Conservation (phyloP, 768 basidiomycete genomes). For the Galerina sulciceps region DNA sequence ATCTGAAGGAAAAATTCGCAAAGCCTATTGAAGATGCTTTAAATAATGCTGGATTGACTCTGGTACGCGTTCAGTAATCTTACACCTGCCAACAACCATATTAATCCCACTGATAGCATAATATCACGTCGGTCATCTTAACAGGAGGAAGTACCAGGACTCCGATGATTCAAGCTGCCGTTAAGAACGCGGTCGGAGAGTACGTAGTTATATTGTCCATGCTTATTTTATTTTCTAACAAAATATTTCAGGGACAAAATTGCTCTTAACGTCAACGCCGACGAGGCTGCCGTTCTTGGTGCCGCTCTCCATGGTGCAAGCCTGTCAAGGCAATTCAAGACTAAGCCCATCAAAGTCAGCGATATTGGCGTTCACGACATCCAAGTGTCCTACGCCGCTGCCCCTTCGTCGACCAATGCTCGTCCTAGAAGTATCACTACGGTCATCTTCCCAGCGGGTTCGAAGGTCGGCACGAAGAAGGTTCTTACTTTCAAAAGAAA, state of each 20-base stretch:
- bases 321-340: slow-evolving; percentile 89
- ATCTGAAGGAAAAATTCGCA: slow-evolving; percentile 65
- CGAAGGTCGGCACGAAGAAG: slow-evolving; percentile 83
- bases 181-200: slow-evolving; percentile 81
- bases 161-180: slow-evolving; percentile 88
- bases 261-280: slow-evolving; percentile 94
- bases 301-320: slow-evolving; percentile 92
- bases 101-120: slow-evolving; percentile 48
- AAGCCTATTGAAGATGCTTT: slow-evolving; percentile 80
- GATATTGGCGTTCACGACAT: slow-evolving; percentile 80
- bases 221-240: background rate
- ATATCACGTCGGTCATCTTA: slow-evolving; percentile 90
- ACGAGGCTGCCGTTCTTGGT: slow-evolving; percentile 91
- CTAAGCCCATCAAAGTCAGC: slow-evolving; percentile 87
- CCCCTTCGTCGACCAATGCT: slow-evolving; percentile 49
- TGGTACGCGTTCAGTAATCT: slow-evolving; percentile 49
- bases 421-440: slow-evolving; percentile 75
- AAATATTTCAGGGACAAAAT: slow-evolving; percentile 66
- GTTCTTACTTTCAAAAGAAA: slow-evolving; percentile 84
- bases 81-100: background rate
- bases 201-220: slow-evolving; percentile 38
- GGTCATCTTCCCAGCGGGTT: slow-evolving; percentile 75
- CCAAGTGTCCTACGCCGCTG: slow-evolving; percentile 77
- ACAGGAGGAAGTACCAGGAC: slow-evolving; percentile 89
- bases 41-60: slow-evolving; percentile 61